These are phyloP conservation scores for Cryphonectria carpinicola DNA, from an alignment of 2,329 filamentous ascomycete species.

Conservation along the genomic window DNA sequence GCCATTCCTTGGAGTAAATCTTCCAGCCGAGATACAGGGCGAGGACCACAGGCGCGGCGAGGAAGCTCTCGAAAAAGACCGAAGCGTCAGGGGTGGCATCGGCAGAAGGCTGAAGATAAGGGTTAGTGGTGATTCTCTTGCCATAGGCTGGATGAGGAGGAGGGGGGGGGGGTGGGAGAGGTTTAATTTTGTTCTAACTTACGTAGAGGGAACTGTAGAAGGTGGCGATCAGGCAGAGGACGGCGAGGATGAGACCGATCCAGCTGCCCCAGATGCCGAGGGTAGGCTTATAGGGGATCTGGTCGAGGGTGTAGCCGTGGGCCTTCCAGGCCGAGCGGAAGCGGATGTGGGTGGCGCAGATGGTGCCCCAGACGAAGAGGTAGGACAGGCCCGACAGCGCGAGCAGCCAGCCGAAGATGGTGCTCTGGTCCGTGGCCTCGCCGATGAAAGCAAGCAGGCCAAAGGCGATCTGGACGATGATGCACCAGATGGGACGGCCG, in stretches of 20 bases:
- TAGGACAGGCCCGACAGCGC: conserved; percentile 73
- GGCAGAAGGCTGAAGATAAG: conserved; percentile 38
- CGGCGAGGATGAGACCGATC: conserved; percentile 68
- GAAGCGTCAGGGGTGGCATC: conserved; percentile 43
- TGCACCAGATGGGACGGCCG: conserved; percentile 62
- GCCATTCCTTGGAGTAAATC: conserved; percentile 56
- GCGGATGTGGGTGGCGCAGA: conserved; percentile 67
- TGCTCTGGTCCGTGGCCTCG: conserved; percentile 45
- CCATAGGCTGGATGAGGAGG: background rate
- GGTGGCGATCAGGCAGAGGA: conserved; percentile 70
- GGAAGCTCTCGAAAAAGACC: conserved; percentile 63
- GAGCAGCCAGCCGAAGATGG: conserved; percentile 67
- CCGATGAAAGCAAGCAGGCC: conserved; percentile 64
- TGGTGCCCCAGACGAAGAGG: conserved; percentile 76
- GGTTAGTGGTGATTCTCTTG: conserved; percentile 25
- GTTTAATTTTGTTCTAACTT: conserved; percentile 31
- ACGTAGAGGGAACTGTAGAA: conserved; percentile 70
- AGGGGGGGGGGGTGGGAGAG: background rate
- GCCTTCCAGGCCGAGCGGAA: conserved; percentile 65
- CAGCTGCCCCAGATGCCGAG: conserved; percentile 69
- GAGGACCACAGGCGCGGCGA: conserved; percentile 61
- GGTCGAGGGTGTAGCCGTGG: conserved; percentile 56
- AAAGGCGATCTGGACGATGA: conserved; percentile 56
- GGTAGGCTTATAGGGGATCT: conserved; percentile 52
- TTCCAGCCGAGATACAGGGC: conserved; percentile 69